Conservation (phyloP, 176 grass and related monocot species). For the Poa pratensis region DNA sequence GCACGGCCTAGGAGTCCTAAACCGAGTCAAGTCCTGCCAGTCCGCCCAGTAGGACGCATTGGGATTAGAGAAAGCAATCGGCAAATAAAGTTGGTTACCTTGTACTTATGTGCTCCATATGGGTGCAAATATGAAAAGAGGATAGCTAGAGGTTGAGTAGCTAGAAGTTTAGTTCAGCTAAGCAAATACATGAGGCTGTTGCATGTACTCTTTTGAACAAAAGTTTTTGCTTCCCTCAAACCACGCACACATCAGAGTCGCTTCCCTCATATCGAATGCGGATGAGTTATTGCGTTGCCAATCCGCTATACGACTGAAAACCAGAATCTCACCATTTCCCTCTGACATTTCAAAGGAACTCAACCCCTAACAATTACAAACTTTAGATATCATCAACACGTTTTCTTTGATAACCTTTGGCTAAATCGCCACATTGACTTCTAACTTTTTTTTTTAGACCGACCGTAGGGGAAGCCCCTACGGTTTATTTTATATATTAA, state of each 20-base stretch:
- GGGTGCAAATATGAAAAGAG: not conserved
- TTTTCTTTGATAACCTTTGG: not conserved
- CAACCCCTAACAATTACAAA: constrained; percentile 8
- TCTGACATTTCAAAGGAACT: not conserved
- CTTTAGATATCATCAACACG: constrained; percentile 4
- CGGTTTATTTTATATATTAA: too few species aligned
- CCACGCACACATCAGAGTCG: not conserved
- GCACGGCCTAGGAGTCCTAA: not conserved
- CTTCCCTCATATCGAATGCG: not conserved
- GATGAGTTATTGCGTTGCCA: not conserved
- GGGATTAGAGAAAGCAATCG: not conserved
- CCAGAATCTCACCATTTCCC: not conserved
- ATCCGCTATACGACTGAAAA: not conserved
- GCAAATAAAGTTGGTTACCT: not conserved
- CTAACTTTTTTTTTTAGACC: too few species aligned
- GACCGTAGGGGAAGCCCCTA: too few species aligned
- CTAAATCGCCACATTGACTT: constrained; percentile 6
- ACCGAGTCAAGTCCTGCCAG: not conserved
- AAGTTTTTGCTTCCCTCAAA: not conserved
- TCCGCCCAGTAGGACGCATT: not conserved
- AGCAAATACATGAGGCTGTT: not conserved
- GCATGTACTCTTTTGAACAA: not conserved
- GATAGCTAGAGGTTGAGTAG: not conserved
- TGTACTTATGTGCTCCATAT: constrained; percentile 1
- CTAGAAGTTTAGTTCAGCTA: not conserved